Base-by-base conservation (phyloP, 2,329 filamentous ascomycete genomes). In the Exophiala sideris region DNA sequence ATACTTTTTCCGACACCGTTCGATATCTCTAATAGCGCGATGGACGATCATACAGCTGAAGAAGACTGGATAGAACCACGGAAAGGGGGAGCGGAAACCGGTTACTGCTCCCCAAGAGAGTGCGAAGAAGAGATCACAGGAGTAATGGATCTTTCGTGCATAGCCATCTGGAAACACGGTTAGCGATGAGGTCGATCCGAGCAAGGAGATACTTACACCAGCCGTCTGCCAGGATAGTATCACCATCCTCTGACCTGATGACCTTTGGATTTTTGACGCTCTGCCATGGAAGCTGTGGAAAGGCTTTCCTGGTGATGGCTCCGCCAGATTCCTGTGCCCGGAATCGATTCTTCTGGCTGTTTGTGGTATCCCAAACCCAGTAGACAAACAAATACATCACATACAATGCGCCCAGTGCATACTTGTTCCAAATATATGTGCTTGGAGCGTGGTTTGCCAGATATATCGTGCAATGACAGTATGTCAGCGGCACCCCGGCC, bases 331-430 rank as follows among this genome's bases (percentile, higher is more conserved):
- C 89, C 72, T 84, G 79, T 61, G 87, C 83, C 51, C 91, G 85
- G 82, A 92, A 96, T 60, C 88, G 85, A 76, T 95, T 96, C 82
- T 96, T 96, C 73, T 96, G 91, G 67, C 84, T 89, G 76, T 95
- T 95, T 73, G 84, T 86, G 40, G 89, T 94, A 68, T 95, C 91
- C 89, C 91, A 96, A 52, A 95, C 79, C 83, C 89, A 92, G 78
- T 96, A 96, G 62, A 87, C 84, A 68, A 88, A 86, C 44, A 95
- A 75, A 69, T 95, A 95, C n/a, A 79, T 77, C 41, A 78, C 68
- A 66, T 82, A 92, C 47, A 95, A 78, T 46, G 77, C 73, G 7
- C 72, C 76, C 8, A 95, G 79, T 48, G 83, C 82, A 62, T 78
- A 83, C 52, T 80, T 82, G 66, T 89, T 88, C 86, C 87, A 91